Evolutionary conservation across 768 basidiomycete genomes (phyloP), one percentile per base, ranked within the genome.

Genomic region (Boletus reticulatus): DNA sequence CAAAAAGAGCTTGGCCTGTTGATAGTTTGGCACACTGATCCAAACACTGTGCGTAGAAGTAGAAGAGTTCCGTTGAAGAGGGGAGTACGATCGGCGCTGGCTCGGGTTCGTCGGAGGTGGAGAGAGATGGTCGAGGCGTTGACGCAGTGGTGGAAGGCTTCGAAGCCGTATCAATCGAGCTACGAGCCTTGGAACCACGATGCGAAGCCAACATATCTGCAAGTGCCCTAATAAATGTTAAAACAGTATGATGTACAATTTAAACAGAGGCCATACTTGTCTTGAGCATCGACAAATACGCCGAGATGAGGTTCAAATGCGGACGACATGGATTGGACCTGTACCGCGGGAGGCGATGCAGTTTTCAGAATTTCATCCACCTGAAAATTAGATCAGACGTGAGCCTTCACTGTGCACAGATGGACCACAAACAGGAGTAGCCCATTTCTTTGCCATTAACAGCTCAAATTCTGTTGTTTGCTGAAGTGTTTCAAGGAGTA

Each of bases 61-160:
- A 97, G 76, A 98, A 99, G 17, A 99, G 75, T 62, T 98, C 95
- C 1, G 95, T 98, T 1, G 95, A 98, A 0, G 92, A 94, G 0
- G 93, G 90, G 9, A 98, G 80, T 1, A 98, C 92, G 3, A 82
- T 75, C n/a, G 80, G 78, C 2, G 82, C 72, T 0, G 83, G 73
- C 27, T 77, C 74, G 24, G 77, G 73, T 3, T 78, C 79, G 13
- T 75, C 77, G 29, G 76, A 72, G 24, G 70, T 71, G 13, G 73
- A 73, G 20, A 74, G 70, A 17, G 81, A 64, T 7, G 70, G 67
- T 36, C 76, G 69, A 38, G 76, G 66, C 1, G 71, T 74, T 17
- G 68, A 67, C 38, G 56, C 45, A 7, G 66, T 59, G 0, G 67
- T 68, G 12, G 68, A 31, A 39, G 67, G 60, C 41, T 61, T 64